phyloP scores from a whole-genome alignment of 2,329 filamentous ascomycete species.

The Nothophoma quercina region DNA sequence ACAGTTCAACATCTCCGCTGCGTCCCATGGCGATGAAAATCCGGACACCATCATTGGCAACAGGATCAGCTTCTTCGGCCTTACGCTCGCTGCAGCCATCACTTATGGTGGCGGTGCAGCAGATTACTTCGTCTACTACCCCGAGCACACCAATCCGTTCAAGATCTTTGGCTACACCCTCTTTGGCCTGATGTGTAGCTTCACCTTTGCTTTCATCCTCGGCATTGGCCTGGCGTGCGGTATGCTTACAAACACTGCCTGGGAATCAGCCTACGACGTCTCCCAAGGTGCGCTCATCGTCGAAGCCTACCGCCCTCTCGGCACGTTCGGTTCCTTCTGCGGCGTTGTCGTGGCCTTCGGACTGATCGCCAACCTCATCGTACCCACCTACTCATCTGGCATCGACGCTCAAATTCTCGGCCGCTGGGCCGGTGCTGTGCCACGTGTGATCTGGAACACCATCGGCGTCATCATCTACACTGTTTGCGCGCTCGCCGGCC shows the following conservation, averaged over 20 bases:
- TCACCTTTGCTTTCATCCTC: conserved; percentile 67
- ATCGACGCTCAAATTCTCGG: conserved; percentile 74
- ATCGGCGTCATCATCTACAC: conserved; percentile 68
- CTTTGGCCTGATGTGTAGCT: conserved; percentile 63
- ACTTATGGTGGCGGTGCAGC: conserved; percentile 70
- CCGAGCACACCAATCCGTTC: conserved; percentile 59
- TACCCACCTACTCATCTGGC: conserved; percentile 68
- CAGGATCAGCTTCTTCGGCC: conserved; percentile 72
- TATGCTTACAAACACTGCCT: conserved; percentile 60
- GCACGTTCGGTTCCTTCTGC: conserved; percentile 71
- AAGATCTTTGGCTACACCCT: conserved; percentile 66
- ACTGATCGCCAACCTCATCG: conserved; percentile 70
- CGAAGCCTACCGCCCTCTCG: conserved; percentile 66
- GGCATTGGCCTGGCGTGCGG: conserved; percentile 70
- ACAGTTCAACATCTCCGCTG: conserved; percentile 63
- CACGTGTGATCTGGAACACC: conserved; percentile 71
- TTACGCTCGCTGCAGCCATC: conserved; percentile 70
- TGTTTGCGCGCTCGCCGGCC: conserved; percentile 69
- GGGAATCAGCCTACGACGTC: conserved; percentile 63
- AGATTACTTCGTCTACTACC: conserved; percentile 74
- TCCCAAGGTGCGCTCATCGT: conserved; percentile 72
- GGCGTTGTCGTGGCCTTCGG: conserved; percentile 70
- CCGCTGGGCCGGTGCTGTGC: conserved; percentile 63
- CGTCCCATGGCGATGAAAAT: conserved; percentile 59
- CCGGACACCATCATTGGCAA: conserved; percentile 61